These are phyloP conservation scores for Fraxinus quadrangulata DNA, from an alignment of 257 asterid genomes.

Conservation along the genomic window DNA sequence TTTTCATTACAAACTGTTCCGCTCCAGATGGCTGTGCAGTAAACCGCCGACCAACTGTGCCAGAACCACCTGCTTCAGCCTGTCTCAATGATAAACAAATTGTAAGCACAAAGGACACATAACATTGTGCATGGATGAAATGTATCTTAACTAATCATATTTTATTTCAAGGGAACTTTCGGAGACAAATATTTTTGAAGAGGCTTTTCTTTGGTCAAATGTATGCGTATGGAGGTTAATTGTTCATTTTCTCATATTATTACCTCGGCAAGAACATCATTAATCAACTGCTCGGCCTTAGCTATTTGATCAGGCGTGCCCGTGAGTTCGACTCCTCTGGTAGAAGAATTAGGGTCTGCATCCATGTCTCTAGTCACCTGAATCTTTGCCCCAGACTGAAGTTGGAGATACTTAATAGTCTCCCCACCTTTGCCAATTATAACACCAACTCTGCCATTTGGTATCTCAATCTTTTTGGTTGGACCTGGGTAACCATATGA, in stretches of 20 bases:
- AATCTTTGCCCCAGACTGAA: slow-evolving; percentile 89
- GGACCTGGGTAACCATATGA: slow-evolving; percentile 67
- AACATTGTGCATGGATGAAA: slow-evolving; percentile 5
- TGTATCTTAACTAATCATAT: background rate
- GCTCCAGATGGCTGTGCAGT: slow-evolving; percentile 66
- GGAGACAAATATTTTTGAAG: background rate
- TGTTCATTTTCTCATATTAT: background rate
- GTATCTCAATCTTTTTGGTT: slow-evolving; percentile 71
- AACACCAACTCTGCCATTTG: slow-evolving; percentile 88
- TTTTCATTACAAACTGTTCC: slow-evolving; percentile 63
- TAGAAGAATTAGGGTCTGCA: slow-evolving; percentile 69
- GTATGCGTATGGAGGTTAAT: background rate
- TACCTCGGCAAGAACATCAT: slow-evolving; percentile 79
- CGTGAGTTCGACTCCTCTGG: slow-evolving; percentile 72
- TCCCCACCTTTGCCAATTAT: slow-evolving; percentile 94
- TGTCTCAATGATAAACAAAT: slow-evolving; percentile 30
- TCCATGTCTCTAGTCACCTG: slow-evolving; percentile 91
- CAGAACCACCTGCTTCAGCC: slow-evolving; percentile 93
- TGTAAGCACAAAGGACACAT: slow-evolving; percentile 17
- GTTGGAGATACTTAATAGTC: slow-evolving; percentile 80
- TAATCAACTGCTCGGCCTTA: slow-evolving; percentile 71
- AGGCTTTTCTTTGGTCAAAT: background rate
- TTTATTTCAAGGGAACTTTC: background rate
- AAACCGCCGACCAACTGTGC: slow-evolving; percentile 57
- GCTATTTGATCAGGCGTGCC: slow-evolving; percentile 78